Percentiles rank a stretch among this genome's conserved stretches.
phyloP scores from a whole-genome alignment of 768 basidiomycete genomes.

The Mycena chlorophos region DNA sequence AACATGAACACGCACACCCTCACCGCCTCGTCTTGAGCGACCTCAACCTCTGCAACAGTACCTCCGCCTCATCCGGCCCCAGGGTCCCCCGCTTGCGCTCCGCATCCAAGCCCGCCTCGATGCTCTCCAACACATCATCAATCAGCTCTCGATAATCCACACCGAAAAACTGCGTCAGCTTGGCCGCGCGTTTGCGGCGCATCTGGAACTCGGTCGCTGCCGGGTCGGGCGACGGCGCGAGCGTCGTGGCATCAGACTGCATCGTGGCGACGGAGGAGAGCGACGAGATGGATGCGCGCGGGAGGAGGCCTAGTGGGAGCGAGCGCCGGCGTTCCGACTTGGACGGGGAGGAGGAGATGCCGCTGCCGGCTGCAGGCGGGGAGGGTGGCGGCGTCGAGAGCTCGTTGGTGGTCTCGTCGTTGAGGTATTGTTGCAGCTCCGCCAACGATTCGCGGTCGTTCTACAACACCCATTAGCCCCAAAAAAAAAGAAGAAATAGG shows the following conservation, averaged over 20 bases:
- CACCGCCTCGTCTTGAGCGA: conserved; percentile 54
- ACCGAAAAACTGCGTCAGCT: conserved; percentile 85
- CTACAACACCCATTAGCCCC: conserved; percentile 40
- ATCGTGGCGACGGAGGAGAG: conserved; percentile 26
- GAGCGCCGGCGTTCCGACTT: conserved; percentile 69
- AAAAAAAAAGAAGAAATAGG: not conserved
- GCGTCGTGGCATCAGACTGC: conserved; percentile 37
- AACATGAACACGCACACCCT: not conserved
- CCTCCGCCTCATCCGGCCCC: conserved; percentile 69
- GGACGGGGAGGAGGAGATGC: conserved; percentile 27
- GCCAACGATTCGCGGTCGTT: conserved; percentile 75
- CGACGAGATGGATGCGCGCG: conserved; percentile 60
- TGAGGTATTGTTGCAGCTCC: conserved; percentile 72
- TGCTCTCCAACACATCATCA: conserved; percentile 74
- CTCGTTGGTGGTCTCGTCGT: conserved; percentile 28
- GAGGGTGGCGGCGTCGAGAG: conserved; percentile 14
- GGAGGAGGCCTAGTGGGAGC: conserved; percentile 67
- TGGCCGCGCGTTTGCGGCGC: conserved; percentile 74
- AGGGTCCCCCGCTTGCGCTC: conserved; percentile 66
- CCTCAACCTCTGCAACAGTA: conserved; percentile 54
- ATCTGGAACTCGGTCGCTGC: conserved; percentile 58
- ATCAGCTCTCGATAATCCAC: conserved; percentile 81
- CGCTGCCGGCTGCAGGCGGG: conserved; percentile 29
- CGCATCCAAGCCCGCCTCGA: conserved; percentile 72
- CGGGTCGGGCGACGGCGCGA: conserved; percentile 38